phyloP scores from a whole-genome alignment of 2,329 filamentous ascomycete genomes.

The Zasmidium angulare region DNA sequence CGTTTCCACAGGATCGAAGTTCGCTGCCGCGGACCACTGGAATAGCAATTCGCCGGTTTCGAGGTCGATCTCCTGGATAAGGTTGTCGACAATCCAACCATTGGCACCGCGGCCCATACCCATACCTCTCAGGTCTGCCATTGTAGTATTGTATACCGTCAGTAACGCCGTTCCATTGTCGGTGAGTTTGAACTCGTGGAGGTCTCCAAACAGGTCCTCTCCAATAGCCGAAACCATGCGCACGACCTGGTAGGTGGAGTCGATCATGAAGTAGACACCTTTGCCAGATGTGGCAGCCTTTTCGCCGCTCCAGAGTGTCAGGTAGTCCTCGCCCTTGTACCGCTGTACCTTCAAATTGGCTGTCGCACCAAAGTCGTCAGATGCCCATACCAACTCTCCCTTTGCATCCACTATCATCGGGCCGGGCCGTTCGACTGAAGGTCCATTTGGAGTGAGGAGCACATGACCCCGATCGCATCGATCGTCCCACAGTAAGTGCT shows the following conservation, averaged over 20 bases:
- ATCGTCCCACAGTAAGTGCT: conserved; percentile 31
- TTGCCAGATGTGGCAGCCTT: conserved; percentile 35
- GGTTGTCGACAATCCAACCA: conserved; percentile 45
- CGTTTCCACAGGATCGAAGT: conserved; percentile 34
- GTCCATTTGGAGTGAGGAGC: conserved; percentile 33
- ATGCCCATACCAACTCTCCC: conserved; percentile 37
- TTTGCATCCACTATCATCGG: conserved; percentile 38
- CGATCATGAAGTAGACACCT: conserved; percentile 38
- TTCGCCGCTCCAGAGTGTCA: conserved; percentile 43
- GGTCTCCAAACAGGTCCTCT: conserved; percentile 35
- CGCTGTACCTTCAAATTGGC: conserved; percentile 36
- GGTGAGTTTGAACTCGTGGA: conserved; percentile 49
- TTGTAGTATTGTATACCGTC: conserved; percentile 42
- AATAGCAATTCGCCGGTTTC: conserved; percentile 42
- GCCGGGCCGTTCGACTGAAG: conserved; percentile 30
- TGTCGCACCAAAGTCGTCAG: conserved; percentile 30
- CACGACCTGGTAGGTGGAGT: conserved; percentile 28
- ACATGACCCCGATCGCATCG: conserved; percentile 31
- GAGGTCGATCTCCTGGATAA: conserved; percentile 47
- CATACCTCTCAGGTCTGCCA: conserved; percentile 29
- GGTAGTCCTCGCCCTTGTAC: conserved; percentile 36
- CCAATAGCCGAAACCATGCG: conserved; percentile 32
- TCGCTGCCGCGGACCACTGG: conserved; percentile 41
- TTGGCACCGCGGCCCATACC: conserved; percentile 26
- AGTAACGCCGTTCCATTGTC: conserved; percentile 43